phyloP scores from a whole-genome alignment of 225 moss, liverwort and hornwort genomes.

The Straminergon stramineum region DNA sequence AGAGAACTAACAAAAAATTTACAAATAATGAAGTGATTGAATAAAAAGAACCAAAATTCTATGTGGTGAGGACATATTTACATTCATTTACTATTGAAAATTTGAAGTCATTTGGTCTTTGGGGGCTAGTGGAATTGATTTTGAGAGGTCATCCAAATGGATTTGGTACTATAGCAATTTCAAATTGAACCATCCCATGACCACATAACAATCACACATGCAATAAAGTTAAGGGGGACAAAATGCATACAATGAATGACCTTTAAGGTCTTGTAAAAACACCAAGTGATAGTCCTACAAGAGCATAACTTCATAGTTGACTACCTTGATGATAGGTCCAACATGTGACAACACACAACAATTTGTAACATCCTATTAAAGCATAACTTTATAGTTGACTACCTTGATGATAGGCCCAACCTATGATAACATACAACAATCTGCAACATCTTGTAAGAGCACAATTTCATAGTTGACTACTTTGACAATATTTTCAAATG shows the following conservation, averaged over 20 bases:
- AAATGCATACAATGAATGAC: not conserved
- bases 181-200: not conserved
- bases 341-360: not conserved
- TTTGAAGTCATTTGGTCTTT: not conserved
- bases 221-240: rapidly evolving
- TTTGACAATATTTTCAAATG: not conserved
- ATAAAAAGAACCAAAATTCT: not conserved
- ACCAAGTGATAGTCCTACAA: not conserved
- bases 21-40: not conserved
- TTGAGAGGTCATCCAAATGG: rapidly evolving
- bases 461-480: not conserved
- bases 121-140: rapidly evolving
- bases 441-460: rapidly evolving
- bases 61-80: not conserved
- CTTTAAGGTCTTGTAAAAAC: rapidly evolving
- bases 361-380: not conserved
- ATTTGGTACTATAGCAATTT: rapidly evolving
- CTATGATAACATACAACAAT: rapidly evolving
- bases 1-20: not conserved
- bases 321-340: too few relatives aligned
- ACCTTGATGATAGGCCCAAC: not conserved
- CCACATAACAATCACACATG: rapidly evolving
- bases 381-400: not conserved
- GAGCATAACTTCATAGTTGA: not conserved
- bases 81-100: not conserved